A percentile compares a stretch with the other conserved stretches of the same genome.
Conservation (phyloP, 2,329 filamentous ascomycete species). For the Pseudogymnoascus sp. region DNA sequence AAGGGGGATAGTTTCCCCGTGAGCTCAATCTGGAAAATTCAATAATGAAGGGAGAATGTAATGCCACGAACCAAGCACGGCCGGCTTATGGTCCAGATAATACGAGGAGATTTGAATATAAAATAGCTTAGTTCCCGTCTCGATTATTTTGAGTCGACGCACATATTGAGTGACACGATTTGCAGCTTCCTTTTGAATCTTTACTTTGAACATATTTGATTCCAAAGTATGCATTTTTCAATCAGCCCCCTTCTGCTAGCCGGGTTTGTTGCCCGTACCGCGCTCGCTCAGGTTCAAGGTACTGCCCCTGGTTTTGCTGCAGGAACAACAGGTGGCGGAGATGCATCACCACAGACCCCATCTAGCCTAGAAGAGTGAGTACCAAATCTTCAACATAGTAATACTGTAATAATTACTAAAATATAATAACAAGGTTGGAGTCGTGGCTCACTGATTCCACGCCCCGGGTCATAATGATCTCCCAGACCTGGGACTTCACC, state of each 20-base stretch:
- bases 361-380: conserved; percentile 39
- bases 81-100: background rate
- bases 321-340: conserved; percentile 48
- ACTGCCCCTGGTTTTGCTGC: background rate
- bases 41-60: background rate
- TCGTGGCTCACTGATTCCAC: conserved; percentile 48
- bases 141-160: background rate
- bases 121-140: background rate
- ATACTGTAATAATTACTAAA: conserved; percentile 31
- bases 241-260: background rate
- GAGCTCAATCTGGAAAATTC: background rate
- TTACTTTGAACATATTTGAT: background rate
- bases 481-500: conserved; percentile 33
- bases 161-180: background rate
- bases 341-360: conserved; percentile 46
- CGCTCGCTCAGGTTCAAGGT: background rate
- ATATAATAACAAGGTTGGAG: conserved; percentile 42
- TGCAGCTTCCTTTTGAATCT: too few relatives aligned
- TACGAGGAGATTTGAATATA: background rate
- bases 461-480: conserved; percentile 51
- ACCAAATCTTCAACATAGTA: background rate
- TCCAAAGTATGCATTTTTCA: background rate
- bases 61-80: background rate
- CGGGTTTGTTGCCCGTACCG: background rate
- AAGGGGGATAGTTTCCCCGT: background rate